Percentiles rank a stretch among this genome's conserved stretches.
These are phyloP conservation scores for Huntiella omanensis DNA, from an alignment of 2,329 filamentous ascomycete genomes.

Conservation along the genomic window DNA sequence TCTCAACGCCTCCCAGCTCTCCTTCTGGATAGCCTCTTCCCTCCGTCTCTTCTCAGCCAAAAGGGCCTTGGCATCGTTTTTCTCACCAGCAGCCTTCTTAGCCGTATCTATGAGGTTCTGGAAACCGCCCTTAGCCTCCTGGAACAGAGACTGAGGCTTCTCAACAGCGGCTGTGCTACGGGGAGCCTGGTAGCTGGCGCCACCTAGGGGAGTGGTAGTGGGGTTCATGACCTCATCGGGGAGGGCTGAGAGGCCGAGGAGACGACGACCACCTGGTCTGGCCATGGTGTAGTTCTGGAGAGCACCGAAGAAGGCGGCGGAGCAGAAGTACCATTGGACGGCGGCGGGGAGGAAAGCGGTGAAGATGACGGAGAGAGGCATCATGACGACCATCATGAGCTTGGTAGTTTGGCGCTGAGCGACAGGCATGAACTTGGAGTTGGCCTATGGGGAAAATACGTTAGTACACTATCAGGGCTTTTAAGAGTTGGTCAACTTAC, in stretches of 20 bases:
- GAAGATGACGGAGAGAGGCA: constrained; percentile 24
- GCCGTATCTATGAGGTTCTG: constrained; percentile 14
- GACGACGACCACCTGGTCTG: constrained; percentile 22
- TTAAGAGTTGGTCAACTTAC: constrained; percentile 17
- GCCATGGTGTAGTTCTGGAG: constrained; percentile 21
- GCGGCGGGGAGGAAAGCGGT: constrained; percentile 29
- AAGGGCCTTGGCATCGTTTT: constrained; percentile 17
- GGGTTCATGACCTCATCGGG: constrained; percentile 12
- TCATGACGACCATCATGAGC: constrained; percentile 25
- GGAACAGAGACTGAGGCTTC: constrained; percentile 17
- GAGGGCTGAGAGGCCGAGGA: constrained; percentile 20
- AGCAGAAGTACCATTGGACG: constrained; percentile 30
- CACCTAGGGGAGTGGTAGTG: not conserved
- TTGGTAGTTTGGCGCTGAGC: constrained; percentile 21
- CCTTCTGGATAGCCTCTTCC: constrained; percentile 17
- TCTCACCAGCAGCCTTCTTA: constrained; percentile 19
- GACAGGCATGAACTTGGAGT: constrained; percentile 18
- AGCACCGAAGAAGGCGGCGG: constrained; percentile 18
- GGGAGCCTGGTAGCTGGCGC: constrained; percentile 20
- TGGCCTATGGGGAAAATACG: constrained; percentile 16
- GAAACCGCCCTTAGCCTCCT: constrained; percentile 22
- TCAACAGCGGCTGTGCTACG: constrained; percentile 13
- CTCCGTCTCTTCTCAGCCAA: constrained; percentile 20
- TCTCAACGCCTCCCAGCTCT: constrained; percentile 16
- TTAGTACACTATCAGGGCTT: constrained; percentile 10